Base-by-base conservation (phyloP, 805 yeast genomes). In the Wilhelminamyces savonicus region DNA sequence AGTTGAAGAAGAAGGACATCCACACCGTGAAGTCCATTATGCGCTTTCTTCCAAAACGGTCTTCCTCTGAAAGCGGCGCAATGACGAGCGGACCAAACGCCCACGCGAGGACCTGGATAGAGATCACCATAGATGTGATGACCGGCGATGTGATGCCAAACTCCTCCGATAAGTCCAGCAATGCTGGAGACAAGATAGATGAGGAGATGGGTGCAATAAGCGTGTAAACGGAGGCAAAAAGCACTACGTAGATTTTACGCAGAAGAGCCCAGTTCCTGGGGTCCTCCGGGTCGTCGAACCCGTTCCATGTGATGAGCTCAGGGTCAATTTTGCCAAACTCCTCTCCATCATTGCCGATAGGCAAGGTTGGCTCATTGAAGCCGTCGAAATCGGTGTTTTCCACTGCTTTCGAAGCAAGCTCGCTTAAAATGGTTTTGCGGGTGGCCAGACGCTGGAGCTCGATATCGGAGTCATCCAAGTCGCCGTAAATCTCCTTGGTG, bases 181-280 rank as follows among this genome's bases (percentile, higher is more conserved):
- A 44, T 2, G 67, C 66, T 0, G 67, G 68, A 3, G 65, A 56
- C 15, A 52, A 37, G 29, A 62, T 59, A 5, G 68, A 59, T 6
- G 66, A 59, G 3, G 66, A 59, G 56, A 62, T 59, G 9, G 67
- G 66, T 2, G 66, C 56, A 6, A 61, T 48, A 27, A 62, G 47
- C 3, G 66, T 57, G 37, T 59, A 61, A 13, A 59, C 30, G 0
- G 64, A 52, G 2, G 59, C 66, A 23, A 59, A 35, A 5, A 35
- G 41, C 18, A 52, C 40, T 14, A 50, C 44, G 13, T 33, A 32
- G 5, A 45, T 34, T 28, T 59, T 61, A 9, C 35, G 39, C 2
- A 31, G 13, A 2, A 34, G 12, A 6, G 45, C 17, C 66, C 66
- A 61, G 35, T 61, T 59, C 28, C 61, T 32, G 5, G 66, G 66